phyloP scores from a whole-genome alignment of 1,284 basidiomycete genomes.

The Austroboletus rostrupii region DNA sequence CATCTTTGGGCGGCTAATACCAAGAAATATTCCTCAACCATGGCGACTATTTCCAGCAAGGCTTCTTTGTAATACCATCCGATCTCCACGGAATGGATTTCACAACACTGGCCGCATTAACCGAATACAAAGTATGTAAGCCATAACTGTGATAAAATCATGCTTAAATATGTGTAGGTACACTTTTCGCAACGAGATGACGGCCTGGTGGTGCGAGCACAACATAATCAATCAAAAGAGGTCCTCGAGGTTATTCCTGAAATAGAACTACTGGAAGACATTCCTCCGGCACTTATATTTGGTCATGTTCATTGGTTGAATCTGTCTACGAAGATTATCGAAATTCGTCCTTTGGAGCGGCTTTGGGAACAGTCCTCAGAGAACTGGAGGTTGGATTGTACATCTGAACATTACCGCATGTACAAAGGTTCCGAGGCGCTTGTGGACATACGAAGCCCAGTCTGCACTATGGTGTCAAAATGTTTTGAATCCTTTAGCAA shows the following conservation, averaged over 20 bases:
- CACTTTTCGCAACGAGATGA: constrained; percentile 9
- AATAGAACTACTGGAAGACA: constrained; percentile 29
- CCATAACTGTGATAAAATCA: too few species aligned
- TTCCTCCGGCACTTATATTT: constrained; percentile 34
- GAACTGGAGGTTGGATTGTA: not conserved
- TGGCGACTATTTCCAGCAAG: constrained; percentile 31
- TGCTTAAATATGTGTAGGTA: not conserved
- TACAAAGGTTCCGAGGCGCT: not conserved
- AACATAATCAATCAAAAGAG: not conserved
- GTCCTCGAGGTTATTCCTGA: constrained; percentile 36
- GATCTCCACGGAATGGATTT: not conserved
- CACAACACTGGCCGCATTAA: not conserved
- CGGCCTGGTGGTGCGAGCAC: constrained; percentile 29
- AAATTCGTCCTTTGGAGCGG: constrained; percentile 8
- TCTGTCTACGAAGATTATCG: constrained; percentile 24
- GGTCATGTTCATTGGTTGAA: constrained; percentile 39
- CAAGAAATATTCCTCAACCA: not conserved
- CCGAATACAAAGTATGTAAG: not conserved
- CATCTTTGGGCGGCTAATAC: not conserved
- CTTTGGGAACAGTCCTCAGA: constrained; percentile 20
- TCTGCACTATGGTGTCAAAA: not conserved
- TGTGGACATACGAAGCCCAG: not conserved
- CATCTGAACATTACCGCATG: not conserved
- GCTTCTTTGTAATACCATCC: constrained; percentile 21
- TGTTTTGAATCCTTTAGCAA: not conserved